Evolutionary conservation across 768 basidiomycete genomes (phyloP), one percentile per base, ranked within the genome.

Genomic region (Lentinus brumalis): DNA sequence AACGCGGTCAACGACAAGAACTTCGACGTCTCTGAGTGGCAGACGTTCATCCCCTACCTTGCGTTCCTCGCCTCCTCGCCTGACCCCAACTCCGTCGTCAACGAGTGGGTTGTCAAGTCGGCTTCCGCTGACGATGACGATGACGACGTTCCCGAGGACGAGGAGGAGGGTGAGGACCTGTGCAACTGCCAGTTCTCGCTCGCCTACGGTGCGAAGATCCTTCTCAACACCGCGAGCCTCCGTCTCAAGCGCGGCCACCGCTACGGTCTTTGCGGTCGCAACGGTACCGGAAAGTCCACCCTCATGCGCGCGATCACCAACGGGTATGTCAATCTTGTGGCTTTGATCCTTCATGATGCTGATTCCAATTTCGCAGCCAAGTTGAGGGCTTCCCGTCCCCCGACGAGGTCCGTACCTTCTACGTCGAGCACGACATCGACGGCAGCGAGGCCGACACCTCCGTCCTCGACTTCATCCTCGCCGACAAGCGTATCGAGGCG

Each of bases 161-260:
- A 96, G 73, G 96, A 98, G 76, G 94, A 96, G 78, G 96, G 96
- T 69, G 97, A 99, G 79, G 96, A 97, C 72, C 85, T 99, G 69
- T 96, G 95, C 84, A 95, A 97, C 83, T 96, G 94, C 83, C 94
- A 96, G 74, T 98, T 98, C 86, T 97, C 96, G 56, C 86, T 98
- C 56, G 96, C 96, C 54, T 98, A 98, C 75, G 96, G 96, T 89
- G 96, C 96, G 73, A 97, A 97, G 84, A 97, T 98, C 70, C 77
- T 98, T 73, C 87, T 98, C 73, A 97, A 98, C 81, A 97, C 94
- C 44, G 96, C 96, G 60, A 89, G 83, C 65, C 92, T 98, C 76
- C 94, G 96, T 75, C 91, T 98, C 75, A 97, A 96, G 84, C 94
- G 96, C 78, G 96, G 95, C 57, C 93, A 97, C 81, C 94, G 96